Evolutionary conservation across 352 stramenopile genomes (phyloP).

Genomic region (Poterioochromonas sp.): DNA sequence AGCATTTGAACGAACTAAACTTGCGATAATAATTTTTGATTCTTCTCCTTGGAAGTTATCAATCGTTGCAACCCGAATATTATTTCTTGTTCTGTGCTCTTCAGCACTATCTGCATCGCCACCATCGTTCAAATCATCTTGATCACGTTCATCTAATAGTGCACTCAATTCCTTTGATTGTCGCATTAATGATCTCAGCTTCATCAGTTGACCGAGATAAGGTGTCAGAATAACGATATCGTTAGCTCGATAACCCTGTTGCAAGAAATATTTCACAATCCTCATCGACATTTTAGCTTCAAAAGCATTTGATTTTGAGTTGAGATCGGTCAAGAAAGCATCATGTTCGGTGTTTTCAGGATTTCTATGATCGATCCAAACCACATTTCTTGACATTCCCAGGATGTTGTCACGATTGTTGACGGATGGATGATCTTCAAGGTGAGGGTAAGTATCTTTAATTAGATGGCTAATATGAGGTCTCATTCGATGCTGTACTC

Average conservation of each 20-base stretch:
- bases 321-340: constrained; percentile 24
- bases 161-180: not conserved
- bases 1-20: constrained; percentile 56
- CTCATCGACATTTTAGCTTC: constrained; percentile 55
- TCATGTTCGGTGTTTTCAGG: constrained; percentile 40
- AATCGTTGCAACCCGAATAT: constrained; percentile 40
- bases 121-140: not conserved
- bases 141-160: not conserved
- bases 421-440: constrained; percentile 51
- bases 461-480: constrained; percentile 60
- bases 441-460: constrained; percentile 53
- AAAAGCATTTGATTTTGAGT: constrained; percentile 51
- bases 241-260: constrained; percentile 52
- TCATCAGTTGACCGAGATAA: constrained; percentile 59
- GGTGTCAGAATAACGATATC: constrained; percentile 63
- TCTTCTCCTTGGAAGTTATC: constrained; percentile 63
- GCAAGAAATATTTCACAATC: constrained; percentile 55
- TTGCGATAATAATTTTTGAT: constrained; percentile 56
- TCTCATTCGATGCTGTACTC: constrained; percentile 59
- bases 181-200: constrained; percentile 49
- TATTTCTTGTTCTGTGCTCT: not conserved
- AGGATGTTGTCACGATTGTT: constrained; percentile 45
- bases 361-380: constrained; percentile 51
- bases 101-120: not conserved
- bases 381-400: constrained; percentile 50